A percentile compares a stretch with the other conserved stretches of the same genome.
Evolutionary conservation across 495 filamentous ascomycete species (phyloP).

Genomic region (Cercophora newfieldiana): DNA sequence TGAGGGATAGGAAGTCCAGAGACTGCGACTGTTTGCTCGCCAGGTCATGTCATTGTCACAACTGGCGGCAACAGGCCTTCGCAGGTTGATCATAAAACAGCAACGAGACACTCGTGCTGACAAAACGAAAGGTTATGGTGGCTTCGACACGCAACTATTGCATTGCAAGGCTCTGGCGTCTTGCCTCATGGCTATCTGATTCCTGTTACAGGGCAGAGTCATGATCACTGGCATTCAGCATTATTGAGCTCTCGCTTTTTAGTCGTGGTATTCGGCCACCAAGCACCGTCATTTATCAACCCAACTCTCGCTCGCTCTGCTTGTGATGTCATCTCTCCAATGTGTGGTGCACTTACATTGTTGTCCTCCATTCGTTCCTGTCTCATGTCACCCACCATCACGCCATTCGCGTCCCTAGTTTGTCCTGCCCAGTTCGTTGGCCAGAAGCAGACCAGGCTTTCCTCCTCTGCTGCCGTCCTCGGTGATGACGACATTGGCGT

Average conservation of each 20-base stretch:
- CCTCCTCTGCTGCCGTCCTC: conserved; percentile 71
- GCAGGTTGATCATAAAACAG: conserved; percentile 8
- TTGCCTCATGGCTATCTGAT: conserved; percentile 8
- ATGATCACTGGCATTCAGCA: conserved; percentile 3
- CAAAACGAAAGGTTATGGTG: conserved; percentile 1
- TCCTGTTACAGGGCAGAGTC: too few relatives aligned
- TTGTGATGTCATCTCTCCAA: background rate
- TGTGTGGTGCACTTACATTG: conserved; percentile 11
- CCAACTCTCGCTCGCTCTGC: background rate
- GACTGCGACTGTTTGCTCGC: conserved; percentile 21
- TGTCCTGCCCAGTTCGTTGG: conserved; percentile 49
- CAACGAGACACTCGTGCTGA: background rate
- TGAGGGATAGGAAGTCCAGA: background rate
- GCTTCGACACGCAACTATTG: conserved; percentile 10
- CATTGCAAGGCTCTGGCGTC: background rate
- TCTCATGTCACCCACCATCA: too few relatives aligned
- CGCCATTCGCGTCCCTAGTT: background rate
- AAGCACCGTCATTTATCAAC: conserved; percentile 20
- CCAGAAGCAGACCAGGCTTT: conserved; percentile 52
- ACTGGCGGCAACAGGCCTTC: conserved; percentile 5
- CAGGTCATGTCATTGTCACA: conserved; percentile 1
- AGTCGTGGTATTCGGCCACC: conserved; percentile 22
- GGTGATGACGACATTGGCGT: conserved; percentile 40
- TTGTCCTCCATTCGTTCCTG: background rate
- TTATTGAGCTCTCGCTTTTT: conserved; percentile 15